Evolutionary conservation across 1,139 yeast genomes (phyloP), one percentile per base, ranked within the genome.

Genomic region (Kluyveromyces marxianus): DNA sequence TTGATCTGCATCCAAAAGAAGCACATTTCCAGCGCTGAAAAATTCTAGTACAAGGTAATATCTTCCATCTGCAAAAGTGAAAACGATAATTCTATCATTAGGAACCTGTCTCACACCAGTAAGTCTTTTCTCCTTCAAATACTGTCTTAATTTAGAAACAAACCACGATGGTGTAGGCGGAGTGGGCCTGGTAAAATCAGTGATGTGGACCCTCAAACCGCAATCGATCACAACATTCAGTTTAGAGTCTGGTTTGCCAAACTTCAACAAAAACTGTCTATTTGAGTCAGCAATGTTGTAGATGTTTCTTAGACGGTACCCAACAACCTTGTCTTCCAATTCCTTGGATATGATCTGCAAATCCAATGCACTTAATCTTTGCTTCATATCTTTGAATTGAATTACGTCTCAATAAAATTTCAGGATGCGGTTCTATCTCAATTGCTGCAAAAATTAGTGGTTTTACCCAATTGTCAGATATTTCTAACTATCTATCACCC

Each of bases 21-120:
- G 69, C 49, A 92, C 78, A 59, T 92, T 92, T 34, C 98, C 98
- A 2, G 96, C 96, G 60, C 96, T 87, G 69, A 89, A 90, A 57
- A 92, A 90, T 61, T 92, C 98, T 50, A 92, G 67, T 0, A 87
- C 96, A 54, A 90, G 69, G 58, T 85, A 83, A 63, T 69, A 86
- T 46, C 79, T 62, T 5, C 95, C 94, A 55, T 87, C 95, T 44
- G 89, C 79, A 65, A 92, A 90, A 48, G 86, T 80, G 43, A 92
- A 63, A 0, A 88, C 95, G 45, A 87, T 69, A 25, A 88, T 78
- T 60, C 98, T 75, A 60, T 89, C 96, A 55, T 79, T 76, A 1
- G 80, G 82, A 8, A 92, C 77, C 53, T 89, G 95, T 52, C 76
- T 77, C 41, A 92, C 70, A 27, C 76, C 76, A 0, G 94, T 78